These are phyloP conservation scores for Angomonas deanei DNA, from an alignment of 208 protist genomes.

Conservation along the genomic window DNA sequence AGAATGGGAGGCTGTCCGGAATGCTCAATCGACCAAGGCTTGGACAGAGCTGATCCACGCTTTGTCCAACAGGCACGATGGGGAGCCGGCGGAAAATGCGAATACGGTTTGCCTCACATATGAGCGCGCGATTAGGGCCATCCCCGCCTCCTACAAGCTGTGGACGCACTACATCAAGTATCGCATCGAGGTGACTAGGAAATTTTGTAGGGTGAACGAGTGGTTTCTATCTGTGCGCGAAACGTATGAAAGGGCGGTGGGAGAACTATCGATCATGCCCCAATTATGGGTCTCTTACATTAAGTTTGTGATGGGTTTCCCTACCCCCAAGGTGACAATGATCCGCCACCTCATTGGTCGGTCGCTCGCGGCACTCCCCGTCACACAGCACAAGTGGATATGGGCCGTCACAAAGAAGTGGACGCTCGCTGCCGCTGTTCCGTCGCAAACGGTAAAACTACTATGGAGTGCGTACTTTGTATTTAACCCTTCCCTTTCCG, in stretches of 20 bases:
- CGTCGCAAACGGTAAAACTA: conserved; percentile 33
- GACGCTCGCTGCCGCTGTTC: conserved; percentile 34
- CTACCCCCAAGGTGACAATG: conserved; percentile 53
- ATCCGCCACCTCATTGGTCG: conserved; percentile 46
- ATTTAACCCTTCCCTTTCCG: conserved; percentile 40
- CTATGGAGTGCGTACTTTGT: conserved; percentile 58
- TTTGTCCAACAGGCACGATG: conserved; percentile 10
- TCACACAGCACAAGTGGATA: conserved; percentile 72
- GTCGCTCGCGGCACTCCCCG: conserved; percentile 46
- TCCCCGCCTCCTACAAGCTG: conserved; percentile 78
- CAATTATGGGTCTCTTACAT: conserved; percentile 68
- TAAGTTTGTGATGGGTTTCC: conserved; percentile 47
- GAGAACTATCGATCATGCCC: conserved; percentile 66
- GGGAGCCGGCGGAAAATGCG: conserved; percentile 23
- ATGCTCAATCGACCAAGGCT: conserved; percentile 36
- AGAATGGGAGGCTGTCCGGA: conserved; percentile 59
- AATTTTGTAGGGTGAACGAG: conserved; percentile 39
- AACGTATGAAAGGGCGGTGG: conserved; percentile 67
- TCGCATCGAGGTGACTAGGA: conserved; percentile 34
- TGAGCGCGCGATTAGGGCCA: conserved; percentile 63
- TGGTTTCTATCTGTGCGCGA: conserved; percentile 64
- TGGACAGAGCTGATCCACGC: conserved; percentile 57
- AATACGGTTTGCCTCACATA: conserved; percentile 68
- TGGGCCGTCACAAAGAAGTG: conserved; percentile 58
- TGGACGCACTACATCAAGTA: conserved; percentile 69